A percentile compares a stretch with the other conserved stretches of the same genome.
These are phyloP conservation scores for Panaeolus papilionaceus DNA, from an alignment of 768 basidiomycete species.

Conservation along the genomic window DNA sequence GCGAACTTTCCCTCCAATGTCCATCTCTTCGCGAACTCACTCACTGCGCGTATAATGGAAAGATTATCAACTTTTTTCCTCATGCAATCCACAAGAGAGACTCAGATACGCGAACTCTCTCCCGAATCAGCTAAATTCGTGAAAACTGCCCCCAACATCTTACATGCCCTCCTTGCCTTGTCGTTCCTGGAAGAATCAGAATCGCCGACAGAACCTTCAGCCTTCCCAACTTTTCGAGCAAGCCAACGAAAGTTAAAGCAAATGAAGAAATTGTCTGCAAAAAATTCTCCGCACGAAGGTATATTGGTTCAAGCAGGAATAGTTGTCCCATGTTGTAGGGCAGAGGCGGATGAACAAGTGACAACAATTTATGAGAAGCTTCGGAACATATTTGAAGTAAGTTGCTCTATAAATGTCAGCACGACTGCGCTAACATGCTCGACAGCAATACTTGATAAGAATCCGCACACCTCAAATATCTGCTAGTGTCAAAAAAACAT, in stretches of 20 bases:
- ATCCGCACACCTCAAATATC: not conserved
- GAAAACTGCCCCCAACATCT: not conserved
- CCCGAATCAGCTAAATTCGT: not conserved
- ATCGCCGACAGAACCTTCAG: not conserved
- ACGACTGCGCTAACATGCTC: not conserved
- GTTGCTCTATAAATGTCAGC: not conserved
- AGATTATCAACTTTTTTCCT: not conserved
- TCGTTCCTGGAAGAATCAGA: not conserved
- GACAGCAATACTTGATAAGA: not conserved
- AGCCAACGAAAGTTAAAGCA: not conserved
- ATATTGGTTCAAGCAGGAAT: not conserved
- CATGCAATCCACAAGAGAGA: not conserved
- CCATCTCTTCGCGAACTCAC: not conserved
- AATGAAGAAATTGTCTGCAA: not conserved
- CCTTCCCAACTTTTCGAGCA: not conserved
- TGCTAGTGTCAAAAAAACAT: not conserved
- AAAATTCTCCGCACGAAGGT: not conserved
- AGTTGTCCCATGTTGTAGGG: not conserved
- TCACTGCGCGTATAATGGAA: slow-evolving; percentile 3
- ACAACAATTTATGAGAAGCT: not conserved
- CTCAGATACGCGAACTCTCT: not conserved
- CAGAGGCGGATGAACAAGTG: not conserved
- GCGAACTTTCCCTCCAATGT: not conserved
- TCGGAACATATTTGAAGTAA: not conserved
- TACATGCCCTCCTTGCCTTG: not conserved